phyloP scores from a whole-genome alignment of 2,329 filamentous ascomycete species.

The Phyllosticta citribraziliensis region DNA sequence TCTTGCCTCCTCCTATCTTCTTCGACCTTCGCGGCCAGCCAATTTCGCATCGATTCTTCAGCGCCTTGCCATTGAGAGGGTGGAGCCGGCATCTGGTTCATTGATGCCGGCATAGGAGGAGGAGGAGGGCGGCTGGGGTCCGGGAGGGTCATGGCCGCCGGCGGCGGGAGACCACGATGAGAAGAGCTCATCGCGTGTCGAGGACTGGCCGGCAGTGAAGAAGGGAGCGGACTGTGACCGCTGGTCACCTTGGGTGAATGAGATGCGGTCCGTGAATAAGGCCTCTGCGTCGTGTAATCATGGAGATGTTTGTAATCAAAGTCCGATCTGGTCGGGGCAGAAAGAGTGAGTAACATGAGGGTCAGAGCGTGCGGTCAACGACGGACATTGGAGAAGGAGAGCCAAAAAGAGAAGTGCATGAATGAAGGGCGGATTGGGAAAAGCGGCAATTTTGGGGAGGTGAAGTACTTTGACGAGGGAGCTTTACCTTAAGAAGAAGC shows the following conservation, averaged over 20 bases:
- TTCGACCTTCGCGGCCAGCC: slow-evolving; percentile 40
- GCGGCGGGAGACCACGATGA: slow-evolving; percentile 45
- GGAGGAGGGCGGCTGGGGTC: slow-evolving; percentile 34
- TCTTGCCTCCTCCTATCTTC: slow-evolving; percentile 45
- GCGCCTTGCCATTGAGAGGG: slow-evolving; percentile 39
- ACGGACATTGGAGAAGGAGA: slow-evolving; percentile 7
- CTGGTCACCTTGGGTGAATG: slow-evolving; percentile 31
- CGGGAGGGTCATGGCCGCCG: slow-evolving; percentile 42
- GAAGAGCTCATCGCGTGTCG: slow-evolving; percentile 39
- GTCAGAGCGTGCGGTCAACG: slow-evolving; percentile 4
- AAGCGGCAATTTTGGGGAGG: background rate
- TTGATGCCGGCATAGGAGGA: slow-evolving; percentile 20
- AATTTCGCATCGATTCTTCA: slow-evolving; percentile 43
- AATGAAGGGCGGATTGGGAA: background rate
- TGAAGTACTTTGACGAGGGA: background rate
- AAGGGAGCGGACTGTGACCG: slow-evolving; percentile 23
- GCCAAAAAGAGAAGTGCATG: slow-evolving; percentile 1
- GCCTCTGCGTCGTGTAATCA: slow-evolving; percentile 38
- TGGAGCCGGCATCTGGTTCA: slow-evolving; percentile 35
- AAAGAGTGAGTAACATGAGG: slow-evolving; percentile 43
- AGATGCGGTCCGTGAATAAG: slow-evolving; percentile 29
- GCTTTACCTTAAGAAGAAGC: slow-evolving; percentile 8
- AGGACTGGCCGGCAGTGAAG: slow-evolving; percentile 32
- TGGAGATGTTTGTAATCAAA: slow-evolving; percentile 38
- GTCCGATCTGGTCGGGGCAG: slow-evolving; percentile 37